Evolutionary conservation across 2,329 filamentous ascomycete species (phyloP), one percentile per base, ranked within the genome.

Genomic region (Botrytis medusae): DNA sequence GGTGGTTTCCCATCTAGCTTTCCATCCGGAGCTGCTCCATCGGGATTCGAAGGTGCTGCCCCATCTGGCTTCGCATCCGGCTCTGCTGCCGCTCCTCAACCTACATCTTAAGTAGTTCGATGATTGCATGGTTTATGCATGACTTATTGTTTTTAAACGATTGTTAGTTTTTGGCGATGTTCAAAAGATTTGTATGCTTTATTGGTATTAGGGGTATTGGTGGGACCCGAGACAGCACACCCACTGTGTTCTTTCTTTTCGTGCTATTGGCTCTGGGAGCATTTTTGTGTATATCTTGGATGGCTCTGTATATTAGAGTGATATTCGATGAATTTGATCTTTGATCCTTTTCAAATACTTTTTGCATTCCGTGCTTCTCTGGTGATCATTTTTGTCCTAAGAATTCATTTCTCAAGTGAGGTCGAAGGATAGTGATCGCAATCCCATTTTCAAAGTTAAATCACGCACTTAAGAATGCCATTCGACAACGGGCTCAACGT

Each of bases 281-380:
- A 42, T 69, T 69, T 69, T 44, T 10, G 20, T 69, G 37, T 60
- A 60, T 34, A 69, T 69, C 42, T 60, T 69, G 67, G 48, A 25
- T 60, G 51, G n/a, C n/a, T 44, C 37, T 69, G n/a, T 69, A 32
- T 29, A 44, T 32, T 32, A 44, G 51, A 69, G 51, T 20, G 51
- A 44, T 14, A 10, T 34, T 44, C 51, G 37, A 69, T 44, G 10
- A 59, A 69, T 44, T 44, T 32, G 37, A 69, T 44, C n/a, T 32
- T 59, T 9, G 51, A 59, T 34, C 37, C 20, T 57, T 14, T 59
- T 57, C 10, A 25, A 16, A 59, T 44, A 6, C 34, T 8, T 25
- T 12, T 6, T 44, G 4, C 29, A 12, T 42, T 12, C 3, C 42
- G 34, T 69, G 34, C 25, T 32, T 60, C 8, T 32, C 18, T 64